Evolutionary conservation across 148 eudicot species (phyloP), one percentile per base, ranked within the genome.

Genomic region (Chenopodium formosanum): DNA sequence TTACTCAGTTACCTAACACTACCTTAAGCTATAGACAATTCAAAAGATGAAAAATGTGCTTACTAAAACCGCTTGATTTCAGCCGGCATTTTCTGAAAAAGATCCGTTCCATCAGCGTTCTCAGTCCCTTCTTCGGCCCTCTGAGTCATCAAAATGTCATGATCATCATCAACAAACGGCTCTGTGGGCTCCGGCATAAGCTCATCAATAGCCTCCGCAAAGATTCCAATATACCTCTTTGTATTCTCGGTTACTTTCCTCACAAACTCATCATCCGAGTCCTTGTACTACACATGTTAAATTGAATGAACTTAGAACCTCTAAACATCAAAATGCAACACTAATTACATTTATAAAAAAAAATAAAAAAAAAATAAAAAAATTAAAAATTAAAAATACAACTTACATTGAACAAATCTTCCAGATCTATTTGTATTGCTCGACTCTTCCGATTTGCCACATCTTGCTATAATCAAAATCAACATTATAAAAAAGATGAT

Each of bases 101-200:
- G 92, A 86, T 96, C 98, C 19, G 92, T 84, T 0, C 91, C 91
- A 67, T 92, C 98, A 7, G 88, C 83, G 58, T 88, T 90, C 77
- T 96, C 98, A 65, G 84, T 88, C 22, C 89, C 93, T 79, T 96
- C 97, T 75, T 88, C 94, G 10, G 91, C 82, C 89, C 98, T 90
- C 89, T 97, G 99, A 77, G 99, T 91, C 99, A 97, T 92, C 84
- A 92, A 70, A 75, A 94, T 88, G 84, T 97, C 99, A 78, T 91
- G 91, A 78, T 97, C 99, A 85, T 97, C 99, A 73, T 94, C 99
- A 19, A 89, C 90, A 79, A 94, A 89, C 17, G 90, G 93, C 90
- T 97, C 99, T 0, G 97, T 94, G 0, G 99, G 89, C 79, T 97
- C 98, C 8, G 99, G 99, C 88, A 94, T 85, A 9, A 97, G 83